Base-by-base conservation (phyloP, 2,329 filamentous ascomycete species). In the Cladosporium austrohemisphaericum region DNA sequence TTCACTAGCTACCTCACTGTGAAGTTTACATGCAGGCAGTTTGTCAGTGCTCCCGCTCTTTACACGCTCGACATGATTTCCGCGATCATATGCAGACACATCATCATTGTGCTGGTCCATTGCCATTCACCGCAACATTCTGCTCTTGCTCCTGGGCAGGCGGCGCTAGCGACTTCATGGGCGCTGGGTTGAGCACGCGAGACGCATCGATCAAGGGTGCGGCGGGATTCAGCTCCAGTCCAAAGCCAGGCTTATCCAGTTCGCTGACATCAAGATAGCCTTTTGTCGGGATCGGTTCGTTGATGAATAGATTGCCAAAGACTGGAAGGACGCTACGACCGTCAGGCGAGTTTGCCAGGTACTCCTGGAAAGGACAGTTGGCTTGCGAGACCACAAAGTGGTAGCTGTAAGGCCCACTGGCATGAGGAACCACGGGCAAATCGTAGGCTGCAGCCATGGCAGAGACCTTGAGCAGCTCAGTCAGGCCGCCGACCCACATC, bases 401-500 rank as follows among this genome's bases (percentile, higher is more conserved):
- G 71, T 96, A 96, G 62, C 88, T 93, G 74, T 96, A 96, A 3
- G 91, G 88, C 1, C 91, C 91, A 54, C 86, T 93, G 36, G 91
- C 91, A 65, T 96, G 91, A n/a, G 91, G 91, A 11, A 96, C 88
- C 13, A 96, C 90, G 10, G 91, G 91, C 52, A 96, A 86, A 64
- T 96, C 91, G 69, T 96, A 96, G 18, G 91, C 91, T 4, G 90
- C 82, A 3, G 91, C 91, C 81, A 94, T 85, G 47, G 90, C 86
- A 13, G 89, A 84, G 45, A 96, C 85, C 71, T 89, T 93, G 57
- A 96, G 82, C 51, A 96, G 78, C 71, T 96, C 91, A 1, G 91
- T 96, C 76, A 96, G 69, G 54, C 91, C 91, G 55, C 91, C 91
- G 11, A 95, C 83, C 91, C 91, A 96, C 91, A 96, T 96, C 56